phyloP scores from a whole-genome alignment of 2,329 filamentous ascomycete species.

The Alternaria arbusti region DNA sequence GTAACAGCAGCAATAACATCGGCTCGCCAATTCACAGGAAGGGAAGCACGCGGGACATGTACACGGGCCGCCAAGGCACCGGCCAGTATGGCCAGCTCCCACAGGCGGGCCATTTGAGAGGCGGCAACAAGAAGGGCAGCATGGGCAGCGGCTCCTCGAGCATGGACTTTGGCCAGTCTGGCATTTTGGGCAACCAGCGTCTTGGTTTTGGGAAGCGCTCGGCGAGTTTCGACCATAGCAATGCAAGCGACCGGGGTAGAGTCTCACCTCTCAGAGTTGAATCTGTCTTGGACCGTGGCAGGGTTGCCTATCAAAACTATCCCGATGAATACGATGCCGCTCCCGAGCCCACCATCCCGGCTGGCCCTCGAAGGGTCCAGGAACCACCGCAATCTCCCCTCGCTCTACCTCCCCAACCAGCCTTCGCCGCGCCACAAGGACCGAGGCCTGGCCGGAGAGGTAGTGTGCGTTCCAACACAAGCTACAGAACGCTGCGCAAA shows the following conservation, averaged over 20 bases:
- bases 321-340: slow-evolving; percentile 76
- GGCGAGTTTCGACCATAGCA: slow-evolving; percentile 73
- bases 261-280: slow-evolving; percentile 45
- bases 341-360: slow-evolving; percentile 83
- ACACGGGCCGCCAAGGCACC: slow-evolving; percentile 29
- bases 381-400: slow-evolving; percentile 51
- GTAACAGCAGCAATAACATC: slow-evolving; percentile 81
- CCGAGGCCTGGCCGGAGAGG: slow-evolving; percentile 60
- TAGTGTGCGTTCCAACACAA: slow-evolving; percentile 65
- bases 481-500: slow-evolving; percentile 50
- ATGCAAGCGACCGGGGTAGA: slow-evolving; percentile 26
- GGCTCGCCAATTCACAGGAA: slow-evolving; percentile 34
- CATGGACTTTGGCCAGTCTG: slow-evolving; percentile 68
- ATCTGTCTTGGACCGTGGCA: slow-evolving; percentile 53
- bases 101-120: slow-evolving; percentile 40
- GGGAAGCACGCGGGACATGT: slow-evolving; percentile 45
- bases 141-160: slow-evolving; percentile 74
- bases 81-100: slow-evolving; percentile 35
- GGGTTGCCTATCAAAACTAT: slow-evolving; percentile 53
- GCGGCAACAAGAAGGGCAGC: slow-evolving; percentile 67
- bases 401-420: slow-evolving; percentile 47
- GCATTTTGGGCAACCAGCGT: slow-evolving; percentile 64
- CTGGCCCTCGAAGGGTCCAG: slow-evolving; percentile 70
- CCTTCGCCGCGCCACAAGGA: slow-evolving; percentile 48
- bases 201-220: slow-evolving; percentile 65